Evolutionary conservation across 2,329 filamentous ascomycete species (phyloP), one percentile per base, ranked within the genome.

Genomic region (Penicillium sumatraense): DNA sequence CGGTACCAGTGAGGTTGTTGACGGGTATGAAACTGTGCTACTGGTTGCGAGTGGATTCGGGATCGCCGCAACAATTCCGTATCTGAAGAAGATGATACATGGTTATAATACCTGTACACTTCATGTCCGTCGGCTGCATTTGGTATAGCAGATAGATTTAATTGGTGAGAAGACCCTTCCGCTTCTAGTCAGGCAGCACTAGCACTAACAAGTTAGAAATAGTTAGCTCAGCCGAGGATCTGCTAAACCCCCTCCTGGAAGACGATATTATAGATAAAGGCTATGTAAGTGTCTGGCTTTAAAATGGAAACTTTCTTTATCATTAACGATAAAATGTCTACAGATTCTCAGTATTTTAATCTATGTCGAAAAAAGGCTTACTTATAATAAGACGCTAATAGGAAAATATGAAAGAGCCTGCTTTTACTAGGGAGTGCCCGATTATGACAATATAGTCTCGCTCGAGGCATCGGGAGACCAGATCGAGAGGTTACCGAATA

Each of bases 21-120:
- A 58, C 9, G 51, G 67, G 9, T 75, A 70, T 58, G 60, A 73
- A 54, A 74, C 51, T 14, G 59, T 72, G 29, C 45, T 77, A 3
- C 61, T 72, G 48, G 52, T 77, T 10, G 65, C 70, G 9, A 73
- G 59, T 49, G 65, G 64, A 27, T 68, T 68, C 47, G 64, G 73
- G 8, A 69, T 77, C 27, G 65, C 63, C 10, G 62, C 56, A n/a
- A 58, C 67, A 21, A 59, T 75, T 38, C 66, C 64, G 20, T 72
- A 74, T 57, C 56, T 77, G 4, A 73, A 72, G 53, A 54, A 75
- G 59, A 62, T 76, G 13, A 68, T 78, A 41, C 56, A 74, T 44
- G 59, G 67, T 21, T 73, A 73, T 52, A 71, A 73, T 40, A 68
- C 67, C 23, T 65, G 57, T 44, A 64, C 60, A 26, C 57, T 62